These are phyloP conservation scores for Phialophora expanda DNA, from an alignment of 2,329 filamentous ascomycete species.

Conservation along the genomic window DNA sequence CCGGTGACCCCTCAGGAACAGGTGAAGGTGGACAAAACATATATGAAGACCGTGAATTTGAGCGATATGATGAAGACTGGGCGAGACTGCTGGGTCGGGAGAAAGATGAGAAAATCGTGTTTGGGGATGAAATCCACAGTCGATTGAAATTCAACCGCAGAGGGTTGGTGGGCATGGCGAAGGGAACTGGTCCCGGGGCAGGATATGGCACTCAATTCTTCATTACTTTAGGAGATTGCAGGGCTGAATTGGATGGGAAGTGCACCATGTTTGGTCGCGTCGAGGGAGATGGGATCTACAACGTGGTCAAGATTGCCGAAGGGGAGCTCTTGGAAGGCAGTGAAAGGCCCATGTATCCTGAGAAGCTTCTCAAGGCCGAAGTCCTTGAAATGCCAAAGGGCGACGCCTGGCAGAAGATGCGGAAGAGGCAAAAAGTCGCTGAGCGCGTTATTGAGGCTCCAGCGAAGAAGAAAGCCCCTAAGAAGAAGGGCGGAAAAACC, in stretches of 20 bases:
- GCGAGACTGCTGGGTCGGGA: conserved; percentile 56
- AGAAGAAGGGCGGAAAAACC: conserved; percentile 51
- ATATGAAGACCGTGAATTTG: conserved; percentile 71
- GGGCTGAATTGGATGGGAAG: conserved; percentile 82
- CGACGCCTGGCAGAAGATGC: conserved; percentile 46
- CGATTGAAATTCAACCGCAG: conserved; percentile 90
- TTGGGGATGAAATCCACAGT: conserved; percentile 90
- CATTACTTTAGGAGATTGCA: conserved; percentile 79
- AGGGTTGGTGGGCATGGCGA: conserved; percentile 94
- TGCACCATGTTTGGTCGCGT: conserved; percentile 94
- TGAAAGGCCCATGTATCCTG: conserved; percentile 84
- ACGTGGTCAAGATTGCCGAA: conserved; percentile 91
- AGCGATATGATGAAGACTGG: conserved; percentile 58
- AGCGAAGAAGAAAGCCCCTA: conserved; percentile 46
- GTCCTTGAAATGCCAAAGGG: conserved; percentile 54
- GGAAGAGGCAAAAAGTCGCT: conserved; percentile 48
- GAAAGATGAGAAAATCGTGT: conserved; percentile 64
- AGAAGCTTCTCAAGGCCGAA: conserved; percentile 66
- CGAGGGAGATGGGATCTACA: conserved; percentile 94
- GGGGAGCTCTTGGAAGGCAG: conserved; percentile 77
- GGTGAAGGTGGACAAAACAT: conserved; percentile 80
- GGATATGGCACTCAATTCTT: conserved; percentile 98
- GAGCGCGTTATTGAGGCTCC: conserved; percentile 38
- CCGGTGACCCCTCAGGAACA: conserved; percentile 91
- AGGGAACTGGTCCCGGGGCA: conserved; percentile 59